These are phyloP conservation scores for Allium cepa DNA, from an alignment of 106 monocot species.

Conservation along the genomic window DNA sequence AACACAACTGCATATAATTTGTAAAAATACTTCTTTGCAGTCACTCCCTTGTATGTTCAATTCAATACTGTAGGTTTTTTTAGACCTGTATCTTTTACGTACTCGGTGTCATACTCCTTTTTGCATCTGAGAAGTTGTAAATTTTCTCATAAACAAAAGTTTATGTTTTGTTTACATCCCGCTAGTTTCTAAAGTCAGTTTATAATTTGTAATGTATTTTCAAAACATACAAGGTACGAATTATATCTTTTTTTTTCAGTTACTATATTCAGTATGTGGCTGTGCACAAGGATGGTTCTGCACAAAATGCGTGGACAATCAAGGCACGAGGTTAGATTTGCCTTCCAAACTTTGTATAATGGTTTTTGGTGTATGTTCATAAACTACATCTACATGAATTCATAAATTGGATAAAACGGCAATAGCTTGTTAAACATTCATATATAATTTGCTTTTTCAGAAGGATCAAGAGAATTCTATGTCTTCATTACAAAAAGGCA, in stretches of 20 bases:
- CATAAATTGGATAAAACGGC: too few relatives aligned
- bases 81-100: too few relatives aligned
- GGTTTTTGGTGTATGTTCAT: too few relatives aligned
- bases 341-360: background rate
- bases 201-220: background rate
- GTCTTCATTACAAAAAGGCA: constrained; percentile 34
- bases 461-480: constrained; percentile 53
- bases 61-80: too few relatives aligned
- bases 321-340: constrained; percentile 51
- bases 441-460: constrained; percentile 23
- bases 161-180: constrained; percentile 1
- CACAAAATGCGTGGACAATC: constrained; percentile 57
- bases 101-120: too few relatives aligned
- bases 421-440: constrained; percentile 5
- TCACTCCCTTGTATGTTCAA: too few relatives aligned
- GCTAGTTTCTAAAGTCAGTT: background rate
- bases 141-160: background rate
- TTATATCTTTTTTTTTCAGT: constrained; percentile 19
- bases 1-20: too few relatives aligned
- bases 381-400: too few relatives aligned
- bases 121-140: too few relatives aligned
- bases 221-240: background rate
- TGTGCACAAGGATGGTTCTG: constrained; percentile 92
- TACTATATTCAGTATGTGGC: constrained; percentile 71
- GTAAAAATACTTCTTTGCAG: too few relatives aligned